Evolutionary conservation across 805 yeast genomes (phyloP).

Genomic region (Wickerhamomyces sydowiorum): DNA sequence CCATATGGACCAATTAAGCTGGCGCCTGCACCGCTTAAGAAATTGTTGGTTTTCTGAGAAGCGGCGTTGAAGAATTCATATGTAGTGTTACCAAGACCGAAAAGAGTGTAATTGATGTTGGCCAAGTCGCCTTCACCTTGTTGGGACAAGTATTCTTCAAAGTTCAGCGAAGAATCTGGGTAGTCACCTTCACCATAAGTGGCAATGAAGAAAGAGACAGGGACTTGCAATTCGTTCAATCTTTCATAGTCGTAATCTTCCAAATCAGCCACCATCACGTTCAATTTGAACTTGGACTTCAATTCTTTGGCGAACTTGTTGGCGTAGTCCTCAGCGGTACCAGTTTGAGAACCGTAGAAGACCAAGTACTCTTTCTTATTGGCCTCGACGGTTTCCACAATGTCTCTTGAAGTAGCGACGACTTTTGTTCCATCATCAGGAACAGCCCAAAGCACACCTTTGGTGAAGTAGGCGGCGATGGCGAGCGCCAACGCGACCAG

Average conservation of each 20-base stretch:
- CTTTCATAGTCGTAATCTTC: constrained; percentile 85
- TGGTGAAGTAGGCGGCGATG: constrained; percentile 59
- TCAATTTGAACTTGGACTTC: constrained; percentile 71
- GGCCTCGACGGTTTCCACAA: constrained; percentile 48
- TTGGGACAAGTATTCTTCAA: constrained; percentile 59
- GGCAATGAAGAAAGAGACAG: constrained; percentile 77
- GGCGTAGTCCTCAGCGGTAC: constrained; percentile 97
- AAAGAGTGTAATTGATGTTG: constrained; percentile 62
- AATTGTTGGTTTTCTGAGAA: constrained; percentile 53
- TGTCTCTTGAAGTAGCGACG: constrained; percentile 44
- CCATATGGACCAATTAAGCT: constrained; percentile 71
- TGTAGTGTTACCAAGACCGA: constrained; percentile 93
- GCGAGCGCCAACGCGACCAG: constrained; percentile 63
- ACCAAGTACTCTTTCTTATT: constrained; percentile 74
- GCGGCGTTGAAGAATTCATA: constrained; percentile 88
- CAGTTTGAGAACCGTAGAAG: constrained; percentile 93
- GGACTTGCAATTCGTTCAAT: constrained; percentile 54
- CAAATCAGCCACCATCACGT: constrained; percentile 80
- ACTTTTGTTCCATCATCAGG: constrained; percentile 29
- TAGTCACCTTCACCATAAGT: constrained; percentile 99
- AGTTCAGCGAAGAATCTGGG: constrained; percentile 86
- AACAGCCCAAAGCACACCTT: constrained; percentile 46
- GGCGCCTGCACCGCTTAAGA: constrained; percentile 62
- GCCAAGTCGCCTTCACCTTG: constrained; percentile 50
- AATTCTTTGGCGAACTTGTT: constrained; percentile 86